phyloP scores from a whole-genome alignment of 441 rosid genomes.

The Erodium texanum region DNA sequence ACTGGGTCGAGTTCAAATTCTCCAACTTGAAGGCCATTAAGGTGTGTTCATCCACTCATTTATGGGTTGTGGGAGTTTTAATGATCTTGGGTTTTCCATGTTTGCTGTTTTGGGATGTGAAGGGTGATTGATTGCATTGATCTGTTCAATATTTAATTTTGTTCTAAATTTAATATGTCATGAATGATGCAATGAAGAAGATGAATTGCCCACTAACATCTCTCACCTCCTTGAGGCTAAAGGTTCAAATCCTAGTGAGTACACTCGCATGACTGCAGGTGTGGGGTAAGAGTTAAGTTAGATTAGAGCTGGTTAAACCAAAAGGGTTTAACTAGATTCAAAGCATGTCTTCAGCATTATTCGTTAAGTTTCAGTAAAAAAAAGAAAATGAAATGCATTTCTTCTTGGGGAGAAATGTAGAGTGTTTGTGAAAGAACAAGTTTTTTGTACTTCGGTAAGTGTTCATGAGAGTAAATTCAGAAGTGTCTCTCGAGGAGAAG shows the following conservation, averaged over 20 bases:
- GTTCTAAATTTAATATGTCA: not conserved
- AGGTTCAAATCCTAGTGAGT: not conserved
- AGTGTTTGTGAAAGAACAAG: no score
- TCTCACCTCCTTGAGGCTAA: constrained; percentile 45
- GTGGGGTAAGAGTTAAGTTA: no score
- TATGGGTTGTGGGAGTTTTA: not conserved
- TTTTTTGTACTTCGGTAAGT: no score
- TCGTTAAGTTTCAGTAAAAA: no score
- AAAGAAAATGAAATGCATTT: no score
- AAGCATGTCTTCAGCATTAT: no score
- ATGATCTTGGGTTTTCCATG: not conserved
- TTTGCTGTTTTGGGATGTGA: not conserved
- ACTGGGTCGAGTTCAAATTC: constrained; percentile 37
- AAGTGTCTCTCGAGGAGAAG: no score
- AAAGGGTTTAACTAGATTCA: no score
- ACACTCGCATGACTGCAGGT: no score
- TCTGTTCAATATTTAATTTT: not conserved
- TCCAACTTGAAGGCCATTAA: constrained; percentile 42
- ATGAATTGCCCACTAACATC: constrained; percentile 20
- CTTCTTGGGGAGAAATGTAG: no score
- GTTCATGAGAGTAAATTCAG: no score
- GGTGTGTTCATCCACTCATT: constrained; percentile 25
- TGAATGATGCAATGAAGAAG: not conserved
- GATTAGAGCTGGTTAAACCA: no score
- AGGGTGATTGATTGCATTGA: not conserved